Base-by-base conservation (phyloP, 2,329 filamentous ascomycete species). In the Aspergillus eucalypticola region DNA sequence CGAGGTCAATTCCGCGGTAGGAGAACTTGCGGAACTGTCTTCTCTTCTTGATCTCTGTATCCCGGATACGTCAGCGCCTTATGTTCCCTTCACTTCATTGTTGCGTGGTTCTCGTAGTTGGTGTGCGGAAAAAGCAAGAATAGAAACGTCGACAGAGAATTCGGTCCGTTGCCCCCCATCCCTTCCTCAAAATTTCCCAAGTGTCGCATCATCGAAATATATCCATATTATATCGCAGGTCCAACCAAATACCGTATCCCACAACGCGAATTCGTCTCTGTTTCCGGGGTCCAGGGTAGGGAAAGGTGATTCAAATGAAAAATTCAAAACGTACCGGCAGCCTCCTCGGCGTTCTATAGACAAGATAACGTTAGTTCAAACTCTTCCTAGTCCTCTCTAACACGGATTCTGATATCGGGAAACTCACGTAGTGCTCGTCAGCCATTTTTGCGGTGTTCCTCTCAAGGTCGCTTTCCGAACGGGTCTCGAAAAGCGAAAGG, bases 21-120 rank as follows among this genome's bases (percentile, higher is more conserved):
- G 93, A 95, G 82, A 98, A 99, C 90, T 98, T 99, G 86, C 92
- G 91, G 91, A 98, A 97, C 75, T 92, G 86, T 94, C 95, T 96
- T 87, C 90, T 96, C 88, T 91, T 96, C 92, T 98, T 99, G 84
- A 99, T 86, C 91, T 97, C 95, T 88, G 78, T 78, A 13, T 67
- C 57, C 66, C 61, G 66, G 68, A 69, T 64, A 59, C 60, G 73
- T 76, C 73, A 76, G 73, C 67, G 69, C 54, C 59, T 35, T 62
- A 56, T 53, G 49, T 54, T n/a, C 38, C 58, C 63, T 56, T 60
- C 27, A 54, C n/a, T 57, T 60, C 38, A 58, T 59, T 64, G 50
- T 50, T 58, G 61, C 56, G 60, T 66, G 41, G 59, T 63, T 39
- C 60, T 52, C 54, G 54, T 64, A 19, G 23, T 35, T 15, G 23